Percentiles rank a stretch among this genome's conserved stretches.
phyloP scores from a whole-genome alignment of 179 eudicot genomes.

The Monotropa hypopitys region DNA sequence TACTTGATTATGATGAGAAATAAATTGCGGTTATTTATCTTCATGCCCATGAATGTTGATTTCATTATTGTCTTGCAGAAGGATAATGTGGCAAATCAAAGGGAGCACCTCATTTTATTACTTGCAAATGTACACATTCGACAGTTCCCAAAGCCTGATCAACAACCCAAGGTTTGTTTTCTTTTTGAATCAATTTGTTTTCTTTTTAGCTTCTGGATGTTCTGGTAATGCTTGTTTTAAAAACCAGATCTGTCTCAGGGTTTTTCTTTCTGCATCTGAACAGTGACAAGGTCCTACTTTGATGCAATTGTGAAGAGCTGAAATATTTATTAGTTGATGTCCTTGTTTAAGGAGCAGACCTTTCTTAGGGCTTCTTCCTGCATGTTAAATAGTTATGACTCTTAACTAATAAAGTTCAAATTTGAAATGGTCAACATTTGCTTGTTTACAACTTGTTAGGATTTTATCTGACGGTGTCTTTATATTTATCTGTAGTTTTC shows the following conservation, averaged over 20 bases:
- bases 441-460: not conserved
- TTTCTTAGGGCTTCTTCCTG: not conserved
- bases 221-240: too few relatives aligned
- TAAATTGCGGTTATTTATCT: not conserved
- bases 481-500: not conserved
- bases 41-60: not conserved
- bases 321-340: not conserved
- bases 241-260: too few relatives aligned
- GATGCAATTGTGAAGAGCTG: too few relatives aligned
- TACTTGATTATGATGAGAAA: not conserved
- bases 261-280: too few relatives aligned
- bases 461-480: not conserved
- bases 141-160: conserved; percentile 92
- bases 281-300: too few relatives aligned
- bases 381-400: not conserved
- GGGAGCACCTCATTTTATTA: conserved; percentile 91
- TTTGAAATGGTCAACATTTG: not conserved
- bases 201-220: not conserved
- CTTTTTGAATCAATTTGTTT: not conserved
- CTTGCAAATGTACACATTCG: conserved; percentile 98
- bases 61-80: conserved; percentile 41
- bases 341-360: not conserved
- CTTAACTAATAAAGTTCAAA: not conserved
- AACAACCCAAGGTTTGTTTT: conserved; percentile 76
- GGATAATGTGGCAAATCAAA: conserved; percentile 90